Percentiles rank a stretch among this genome's conserved stretches.
Evolutionary conservation across 2,329 filamentous ascomycete species (phyloP).

Genomic region (Sclerotinia glacialis): DNA sequence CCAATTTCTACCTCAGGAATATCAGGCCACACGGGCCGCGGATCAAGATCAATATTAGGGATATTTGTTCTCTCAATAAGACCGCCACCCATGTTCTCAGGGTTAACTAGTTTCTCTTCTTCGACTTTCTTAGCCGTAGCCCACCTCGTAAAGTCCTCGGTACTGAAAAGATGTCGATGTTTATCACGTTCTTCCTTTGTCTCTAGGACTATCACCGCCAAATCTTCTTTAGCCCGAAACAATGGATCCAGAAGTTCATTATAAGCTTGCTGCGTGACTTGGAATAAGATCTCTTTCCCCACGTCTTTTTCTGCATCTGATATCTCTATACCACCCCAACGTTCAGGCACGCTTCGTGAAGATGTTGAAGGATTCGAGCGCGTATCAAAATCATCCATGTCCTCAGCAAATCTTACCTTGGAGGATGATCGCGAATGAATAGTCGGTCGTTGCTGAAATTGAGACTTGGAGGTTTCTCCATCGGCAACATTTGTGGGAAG

Average conservation of each 20-base stretch:
- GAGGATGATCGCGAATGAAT: slow-evolving; percentile 69
- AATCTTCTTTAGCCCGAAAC: slow-evolving; percentile 77
- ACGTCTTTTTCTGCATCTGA: slow-evolving; percentile 78
- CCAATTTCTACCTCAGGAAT: slow-evolving; percentile 35
- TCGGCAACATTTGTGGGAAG: slow-evolving; percentile 39
- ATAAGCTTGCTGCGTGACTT: slow-evolving; percentile 86
- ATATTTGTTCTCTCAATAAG: background rate
- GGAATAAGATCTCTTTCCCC: slow-evolving; percentile 73
- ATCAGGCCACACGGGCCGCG: slow-evolving; percentile 24
- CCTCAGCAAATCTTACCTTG: slow-evolving; percentile 74
- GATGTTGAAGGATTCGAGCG: slow-evolving; percentile 71
- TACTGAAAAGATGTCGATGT: slow-evolving; percentile 50
- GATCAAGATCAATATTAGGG: background rate
- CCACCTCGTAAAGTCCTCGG: slow-evolving; percentile 43
- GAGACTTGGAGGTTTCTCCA: slow-evolving; percentile 46
- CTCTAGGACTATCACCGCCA: slow-evolving; percentile 64
- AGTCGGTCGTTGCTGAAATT: slow-evolving; percentile 45
- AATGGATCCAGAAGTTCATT: slow-evolving; percentile 87
- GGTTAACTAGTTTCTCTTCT: slow-evolving; percentile 3
- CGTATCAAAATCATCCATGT: slow-evolving; percentile 65
- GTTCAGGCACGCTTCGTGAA: slow-evolving; percentile 67
- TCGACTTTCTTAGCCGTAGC: slow-evolving; percentile 27
- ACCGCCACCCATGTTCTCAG: background rate
- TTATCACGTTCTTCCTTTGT: slow-evolving; percentile 61
- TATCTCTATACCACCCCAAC: slow-evolving; percentile 76